Base-by-base conservation (phyloP, 2,329 filamentous ascomycete species). In the Neospermospora avenae region DNA sequence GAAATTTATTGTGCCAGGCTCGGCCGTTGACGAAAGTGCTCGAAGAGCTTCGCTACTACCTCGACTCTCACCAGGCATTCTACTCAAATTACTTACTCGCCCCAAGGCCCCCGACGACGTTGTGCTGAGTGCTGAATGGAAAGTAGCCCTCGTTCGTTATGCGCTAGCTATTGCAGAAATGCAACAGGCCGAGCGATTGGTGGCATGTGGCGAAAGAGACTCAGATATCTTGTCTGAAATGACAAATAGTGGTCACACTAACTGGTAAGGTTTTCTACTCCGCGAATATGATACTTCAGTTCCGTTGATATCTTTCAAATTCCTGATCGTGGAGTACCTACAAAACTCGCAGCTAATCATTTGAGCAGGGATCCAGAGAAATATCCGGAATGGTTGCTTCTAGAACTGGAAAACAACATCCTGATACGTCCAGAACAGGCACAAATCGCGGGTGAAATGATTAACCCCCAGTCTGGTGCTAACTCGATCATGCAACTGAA, bases 401-500 rank as follows among this genome's bases (percentile, higher is more conserved):
- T 91, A 0, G 87, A 91, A 68, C 75, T 87, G 0, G 87, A 91
- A 56, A 84, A 78, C 35, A 78, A 80, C 0, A 76, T 91, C 1
- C 67, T 85, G 8, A 84, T 91, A 8, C 80, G 89, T 0, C 68
- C 76, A 0, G 79, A 83, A 0, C 66, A 69, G 39, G 63, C 61
- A 3, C 69, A 80, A 1, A 84, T 91, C 53, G 83, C 86, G 0
- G 46, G 59, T 0, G 68, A 79, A 20, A 90, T 91, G 82, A 80
- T 77, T 2, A 54, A 66, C 0, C 78, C 79, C 0, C 65, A 69
- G 0, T 68, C 68, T 0, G 70, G 67, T 0, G 28, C 69, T 0
- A 88, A 86, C 64, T 70, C 78, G 0, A 80, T 86, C 0, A 80
- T 89, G 75, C 85, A 89, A 66, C 71, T 90, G 2, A 89, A 88